Conservation (phyloP, 805 yeast genomes). For the Danielia oregonensis region DNA sequence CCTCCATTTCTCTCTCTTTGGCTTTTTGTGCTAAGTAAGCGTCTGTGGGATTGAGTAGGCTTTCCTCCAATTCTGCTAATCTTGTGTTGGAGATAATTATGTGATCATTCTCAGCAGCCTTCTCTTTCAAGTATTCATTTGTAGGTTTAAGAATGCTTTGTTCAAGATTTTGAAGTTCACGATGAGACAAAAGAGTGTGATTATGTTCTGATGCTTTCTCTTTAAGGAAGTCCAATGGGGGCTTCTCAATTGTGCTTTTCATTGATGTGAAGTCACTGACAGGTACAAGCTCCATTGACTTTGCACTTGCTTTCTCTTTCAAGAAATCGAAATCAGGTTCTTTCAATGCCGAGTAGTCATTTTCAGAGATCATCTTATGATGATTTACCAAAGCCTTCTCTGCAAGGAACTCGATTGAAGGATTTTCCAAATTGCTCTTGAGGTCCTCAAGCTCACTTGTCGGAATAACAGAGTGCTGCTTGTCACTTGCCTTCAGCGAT, state of each 20-base stretch:
- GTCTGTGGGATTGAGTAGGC: conserved; percentile 2
- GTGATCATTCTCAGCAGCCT: conserved; percentile 1
- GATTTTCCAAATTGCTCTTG: conserved; percentile 1
- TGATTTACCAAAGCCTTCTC: too few relatives aligned
- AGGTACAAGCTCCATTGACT: not conserved
- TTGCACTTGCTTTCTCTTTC: conserved; percentile 5
- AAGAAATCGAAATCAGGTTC: conserved; percentile 20
- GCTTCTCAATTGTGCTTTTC: not conserved
- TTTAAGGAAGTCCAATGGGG: conserved; percentile 2
- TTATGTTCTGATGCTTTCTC: conserved; percentile 5
- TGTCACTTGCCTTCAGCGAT: conserved; percentile 2
- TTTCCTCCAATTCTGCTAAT: not conserved
- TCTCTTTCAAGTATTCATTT: not conserved
- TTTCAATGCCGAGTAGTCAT: conserved; percentile 6
- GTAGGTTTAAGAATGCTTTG: not conserved
- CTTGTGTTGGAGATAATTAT: not conserved
- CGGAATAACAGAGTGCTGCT: conserved; percentile 2
- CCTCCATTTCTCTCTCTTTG: not conserved
- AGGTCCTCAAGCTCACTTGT: conserved; percentile 6
- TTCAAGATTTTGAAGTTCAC: not conserved
- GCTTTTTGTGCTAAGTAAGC: conserved; percentile 5
- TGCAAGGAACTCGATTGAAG: conserved; percentile 11
- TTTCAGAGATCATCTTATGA: too few relatives aligned
- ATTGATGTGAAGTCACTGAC: too few relatives aligned
- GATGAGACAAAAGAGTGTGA: conserved; percentile 4